phyloP scores from a whole-genome alignment of 1,284 basidiomycete genomes.

The Microbotryum lychnidis-dioicae region DNA sequence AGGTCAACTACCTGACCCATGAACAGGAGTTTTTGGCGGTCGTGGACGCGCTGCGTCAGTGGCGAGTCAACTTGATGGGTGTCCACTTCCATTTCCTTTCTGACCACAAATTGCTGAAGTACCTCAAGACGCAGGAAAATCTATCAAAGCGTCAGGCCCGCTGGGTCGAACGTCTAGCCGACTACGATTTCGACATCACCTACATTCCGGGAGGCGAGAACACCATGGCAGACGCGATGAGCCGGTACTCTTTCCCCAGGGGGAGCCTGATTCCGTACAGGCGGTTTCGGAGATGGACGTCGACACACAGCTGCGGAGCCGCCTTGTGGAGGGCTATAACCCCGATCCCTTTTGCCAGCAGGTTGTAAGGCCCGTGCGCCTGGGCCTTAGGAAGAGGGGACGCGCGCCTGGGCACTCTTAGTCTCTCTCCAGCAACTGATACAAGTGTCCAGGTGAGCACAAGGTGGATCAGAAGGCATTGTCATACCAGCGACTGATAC shows the following conservation, averaged over 20 bases:
- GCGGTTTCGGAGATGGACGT: conserved; percentile 40
- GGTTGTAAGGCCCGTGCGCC: too few species aligned
- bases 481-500: too few species aligned
- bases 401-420: too few species aligned
- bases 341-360: conserved; percentile 37
- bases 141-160: conserved; percentile 13
- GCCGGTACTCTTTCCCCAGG: conserved; percentile 7
- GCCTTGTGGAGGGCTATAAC: conserved; percentile 39
- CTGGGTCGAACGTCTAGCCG: conserved; percentile 34
- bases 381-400: too few species aligned
- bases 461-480: too few species aligned
- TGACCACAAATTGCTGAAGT: conserved; percentile 44
- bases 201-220: conserved; percentile 39
- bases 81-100: conserved; percentile 40
- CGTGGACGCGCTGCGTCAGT: conserved; percentile 15
- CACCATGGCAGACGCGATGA: conserved; percentile 36
- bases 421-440: too few species aligned
- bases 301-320: conserved; percentile 34
- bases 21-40: conserved; percentile 24
- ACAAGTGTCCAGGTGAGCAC: too few species aligned
- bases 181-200: conserved; percentile 39
- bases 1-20: conserved; percentile 22
- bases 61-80: conserved; percentile 30
- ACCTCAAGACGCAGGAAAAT: conserved; percentile 39
- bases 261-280: background rate